Evolutionary conservation across 768 basidiomycete species (phyloP).

Genomic region (Boletellus sp.): DNA sequence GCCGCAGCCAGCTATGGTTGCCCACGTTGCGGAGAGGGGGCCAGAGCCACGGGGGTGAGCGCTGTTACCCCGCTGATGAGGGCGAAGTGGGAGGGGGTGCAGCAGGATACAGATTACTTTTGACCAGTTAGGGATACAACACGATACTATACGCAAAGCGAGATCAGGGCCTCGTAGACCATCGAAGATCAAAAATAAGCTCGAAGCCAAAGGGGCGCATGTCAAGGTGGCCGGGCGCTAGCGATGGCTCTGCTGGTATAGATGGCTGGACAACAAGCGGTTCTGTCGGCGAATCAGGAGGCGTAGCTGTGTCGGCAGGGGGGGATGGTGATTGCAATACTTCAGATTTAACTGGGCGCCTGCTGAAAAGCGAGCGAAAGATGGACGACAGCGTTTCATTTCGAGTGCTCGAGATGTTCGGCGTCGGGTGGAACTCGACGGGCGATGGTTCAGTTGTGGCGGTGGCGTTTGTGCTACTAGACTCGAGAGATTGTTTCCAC

Average conservation of each 20-base stretch:
- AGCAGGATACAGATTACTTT: conserved; percentile 13
- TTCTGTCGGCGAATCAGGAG: conserved; percentile 6
- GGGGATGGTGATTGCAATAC: not conserved
- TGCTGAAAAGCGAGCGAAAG: conserved; percentile 25
- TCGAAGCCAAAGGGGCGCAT: conserved; percentile 69
- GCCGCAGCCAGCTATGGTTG: not conserved
- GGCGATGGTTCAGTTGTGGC: conserved; percentile 18
- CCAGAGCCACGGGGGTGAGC: too few relatives aligned
- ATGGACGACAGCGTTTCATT: conserved; percentile 22
- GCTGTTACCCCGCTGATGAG: not conserved
- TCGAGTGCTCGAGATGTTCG: not conserved
- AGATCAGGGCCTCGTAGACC: conserved; percentile 39
- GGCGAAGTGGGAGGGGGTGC: not conserved
- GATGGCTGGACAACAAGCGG: conserved; percentile 5
- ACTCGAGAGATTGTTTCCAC: conserved; percentile 27
- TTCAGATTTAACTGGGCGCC: conserved; percentile 5
- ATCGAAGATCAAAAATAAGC: conserved; percentile 71
- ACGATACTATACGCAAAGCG: conserved; percentile 8
- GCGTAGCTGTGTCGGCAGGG: not conserved
- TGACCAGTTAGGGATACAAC: conserved; percentile 19
- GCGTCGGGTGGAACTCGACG: conserved; percentile 11
- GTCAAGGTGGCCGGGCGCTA: conserved; percentile 58
- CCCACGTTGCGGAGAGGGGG: too few relatives aligned
- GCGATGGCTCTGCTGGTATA: conserved; percentile 13
- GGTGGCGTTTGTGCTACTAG: conserved; percentile 22